A percentile compares a stretch with the other conserved stretches of the same genome.
Evolutionary conservation across 441 rosid genomes (phyloP).

Genomic region (Kokia cookei): DNA sequence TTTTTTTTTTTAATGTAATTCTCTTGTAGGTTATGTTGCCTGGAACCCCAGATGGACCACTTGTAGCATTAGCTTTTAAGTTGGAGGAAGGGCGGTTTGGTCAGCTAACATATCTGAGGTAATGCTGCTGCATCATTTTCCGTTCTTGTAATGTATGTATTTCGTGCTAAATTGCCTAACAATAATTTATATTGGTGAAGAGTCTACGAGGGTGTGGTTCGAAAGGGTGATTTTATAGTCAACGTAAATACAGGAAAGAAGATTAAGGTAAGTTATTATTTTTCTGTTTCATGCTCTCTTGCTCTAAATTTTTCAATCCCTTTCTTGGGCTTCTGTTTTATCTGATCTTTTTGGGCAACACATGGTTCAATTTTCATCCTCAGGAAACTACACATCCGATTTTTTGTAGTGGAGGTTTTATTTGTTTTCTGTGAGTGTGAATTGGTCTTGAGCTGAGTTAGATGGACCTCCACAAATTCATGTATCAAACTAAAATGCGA

Average conservation of each 20-base stretch:
- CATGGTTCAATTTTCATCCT: background rate
- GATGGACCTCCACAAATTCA: background rate
- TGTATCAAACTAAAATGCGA: background rate
- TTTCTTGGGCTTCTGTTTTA: background rate
- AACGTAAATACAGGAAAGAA: slow-evolving; percentile 92
- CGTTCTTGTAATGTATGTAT: background rate
- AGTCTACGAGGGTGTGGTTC: slow-evolving; percentile 86
- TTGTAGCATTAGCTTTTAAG: slow-evolving; percentile 98
- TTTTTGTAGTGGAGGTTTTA: background rate
- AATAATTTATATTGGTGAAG: slow-evolving; percentile 35
- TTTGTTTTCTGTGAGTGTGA: background rate
- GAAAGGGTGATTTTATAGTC: slow-evolving; percentile 86
- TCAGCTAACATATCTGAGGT: slow-evolving; percentile 92
- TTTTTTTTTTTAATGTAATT: background rate
- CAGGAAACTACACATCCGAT: background rate
- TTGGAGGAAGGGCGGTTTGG: slow-evolving; percentile 98
- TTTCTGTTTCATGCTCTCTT: background rate
- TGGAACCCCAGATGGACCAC: slow-evolving; percentile 95
- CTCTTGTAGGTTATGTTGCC: slow-evolving; percentile 57
- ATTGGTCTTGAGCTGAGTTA: background rate
- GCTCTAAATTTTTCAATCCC: background rate
- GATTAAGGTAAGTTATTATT: slow-evolving; percentile 56
- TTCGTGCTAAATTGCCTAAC: slow-evolving; percentile 17
- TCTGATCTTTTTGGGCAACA: background rate
- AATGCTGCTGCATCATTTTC: background rate